Evolutionary conservation across 176 grass and related monocot genomes (phyloP).

Genomic region (Oropetium thomaeum): DNA sequence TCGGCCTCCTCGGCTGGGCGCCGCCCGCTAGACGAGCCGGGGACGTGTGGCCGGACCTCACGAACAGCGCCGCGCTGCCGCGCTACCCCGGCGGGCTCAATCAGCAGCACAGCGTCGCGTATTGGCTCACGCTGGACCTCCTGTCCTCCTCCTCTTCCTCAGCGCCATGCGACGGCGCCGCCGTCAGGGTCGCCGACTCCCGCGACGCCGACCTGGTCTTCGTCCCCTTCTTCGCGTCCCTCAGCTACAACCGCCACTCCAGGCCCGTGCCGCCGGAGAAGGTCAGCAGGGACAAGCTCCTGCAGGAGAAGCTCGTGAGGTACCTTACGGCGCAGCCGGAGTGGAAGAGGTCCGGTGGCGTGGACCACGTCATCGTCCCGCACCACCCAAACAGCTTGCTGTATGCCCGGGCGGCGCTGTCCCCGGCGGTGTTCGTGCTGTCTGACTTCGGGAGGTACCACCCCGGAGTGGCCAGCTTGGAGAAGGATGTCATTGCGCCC

Average conservation of each 20-base stretch:
- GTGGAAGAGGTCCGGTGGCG: constrained; percentile 68
- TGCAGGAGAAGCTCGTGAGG: constrained; percentile 71
- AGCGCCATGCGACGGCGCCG: constrained; percentile 33
- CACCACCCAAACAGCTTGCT: constrained; percentile 97
- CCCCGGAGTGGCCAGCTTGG: constrained; percentile 73
- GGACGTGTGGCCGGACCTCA: constrained; percentile 66
- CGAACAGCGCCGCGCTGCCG: constrained; percentile 37
- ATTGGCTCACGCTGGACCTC: constrained; percentile 90
- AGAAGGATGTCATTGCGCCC: constrained; percentile 84
- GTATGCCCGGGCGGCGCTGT: constrained; percentile 53
- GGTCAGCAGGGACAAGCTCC: constrained; percentile 46
- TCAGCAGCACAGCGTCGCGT: constrained; percentile 92
- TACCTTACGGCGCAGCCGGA: constrained; percentile 53
- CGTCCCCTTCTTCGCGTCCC: constrained; percentile 87
- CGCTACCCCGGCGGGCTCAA: constrained; percentile 85
- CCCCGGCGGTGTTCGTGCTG: constrained; percentile 64
- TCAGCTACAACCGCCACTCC: constrained; percentile 90
- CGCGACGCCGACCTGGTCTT: constrained; percentile 71
- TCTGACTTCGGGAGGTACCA: constrained; percentile 90
- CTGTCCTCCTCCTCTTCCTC: constrained; percentile 46
- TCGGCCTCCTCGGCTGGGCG: constrained; percentile 73
- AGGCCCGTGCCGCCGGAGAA: constrained; percentile 50
- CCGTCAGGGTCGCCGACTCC: constrained; percentile 56
- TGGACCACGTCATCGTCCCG: constrained; percentile 75
- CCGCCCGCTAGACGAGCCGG: constrained; percentile 15